Conservation (phyloP, 805 yeast species). For the Wickerhamomyces xylosicus region DNA sequence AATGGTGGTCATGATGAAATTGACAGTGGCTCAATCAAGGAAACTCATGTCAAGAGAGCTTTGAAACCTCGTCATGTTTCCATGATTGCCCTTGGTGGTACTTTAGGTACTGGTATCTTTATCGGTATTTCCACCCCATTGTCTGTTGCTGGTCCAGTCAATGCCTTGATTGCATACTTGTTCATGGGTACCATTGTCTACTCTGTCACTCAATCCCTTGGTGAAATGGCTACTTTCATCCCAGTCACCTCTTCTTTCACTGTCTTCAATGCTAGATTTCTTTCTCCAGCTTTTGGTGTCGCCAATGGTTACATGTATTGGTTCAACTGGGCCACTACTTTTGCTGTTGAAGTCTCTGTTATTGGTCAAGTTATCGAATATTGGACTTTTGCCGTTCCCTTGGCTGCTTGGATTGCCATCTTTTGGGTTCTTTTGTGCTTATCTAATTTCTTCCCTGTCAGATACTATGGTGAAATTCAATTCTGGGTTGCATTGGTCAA, state of each 20-base stretch:
- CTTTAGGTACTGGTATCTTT: constrained; percentile 72
- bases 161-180: constrained; percentile 50
- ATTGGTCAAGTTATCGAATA: constrained; percentile 54
- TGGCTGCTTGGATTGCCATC: constrained; percentile 63
- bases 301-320: constrained; percentile 68
- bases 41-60: constrained; percentile 43
- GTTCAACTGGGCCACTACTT: constrained; percentile 72
- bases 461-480: constrained; percentile 63
- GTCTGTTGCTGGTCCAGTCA: constrained; percentile 56
- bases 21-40: constrained; percentile 17
- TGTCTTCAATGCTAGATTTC: constrained; percentile 55
- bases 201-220: constrained; percentile 59
- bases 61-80: constrained; percentile 61
- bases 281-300: constrained; percentile 61
- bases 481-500: constrained; percentile 66
- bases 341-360: constrained; percentile 64
- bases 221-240: constrained; percentile 75
- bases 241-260: constrained; percentile 62
- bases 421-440: constrained; percentile 49
- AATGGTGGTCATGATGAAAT: background rate
- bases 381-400: constrained; percentile 63
- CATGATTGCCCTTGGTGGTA: constrained; percentile 74
- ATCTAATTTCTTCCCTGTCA: constrained; percentile 57
- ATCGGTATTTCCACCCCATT: constrained; percentile 52
- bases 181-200: constrained; percentile 60